Base-by-base conservation (phyloP, 768 basidiomycete species). In the Termitomyces sp. region DNA sequence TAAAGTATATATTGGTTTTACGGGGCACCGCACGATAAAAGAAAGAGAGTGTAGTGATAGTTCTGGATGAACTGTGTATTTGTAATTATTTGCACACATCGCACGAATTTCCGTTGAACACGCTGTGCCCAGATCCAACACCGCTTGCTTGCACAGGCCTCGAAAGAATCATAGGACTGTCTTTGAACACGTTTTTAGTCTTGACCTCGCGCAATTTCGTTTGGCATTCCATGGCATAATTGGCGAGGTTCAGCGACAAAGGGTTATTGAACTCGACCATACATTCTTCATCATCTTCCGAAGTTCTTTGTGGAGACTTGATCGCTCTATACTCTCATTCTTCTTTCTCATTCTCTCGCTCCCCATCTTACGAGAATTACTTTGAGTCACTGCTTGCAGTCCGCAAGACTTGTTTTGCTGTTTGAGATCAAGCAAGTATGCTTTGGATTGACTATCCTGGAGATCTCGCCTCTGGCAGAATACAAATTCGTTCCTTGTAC, bases 21-120 rank as follows among this genome's bases (percentile, higher is more conserved):
- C 85, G 77, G 80, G 77, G 81, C 81, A 86, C 87, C 87, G 86
- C 87, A 89, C 86, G 87, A 88, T 87, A 72, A 75, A 76, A 76
- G 72, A 64, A 60, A 49, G 47, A 43, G 47, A 22, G 44, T 5
- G 47, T 26, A 22, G 32, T 54, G 57, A 51, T 33, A 30, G 58
- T 54, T 58, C 22, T 30, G 46, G 24, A 40, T 20, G 46, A 45
- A 47, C 52, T 40, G 7, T 43, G 36, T 53, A 3, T 58, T 58
- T 58, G 45, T 20, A 14, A 26, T 33, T 53, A 45, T 58, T 56
- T 53, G n/a, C 38, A 33, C 33, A 2, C 22, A 16, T n/a, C 8
- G 49, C 22, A 12, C 13, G 6, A 16, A 38, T 18, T 38, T 38
- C 35, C 35, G 14, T 36, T 36, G 35, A 36, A 36, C 35, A 36